phyloP scores from a whole-genome alignment of 495 filamentous ascomycete genomes.

The Lindgomyces ingoldianus region DNA sequence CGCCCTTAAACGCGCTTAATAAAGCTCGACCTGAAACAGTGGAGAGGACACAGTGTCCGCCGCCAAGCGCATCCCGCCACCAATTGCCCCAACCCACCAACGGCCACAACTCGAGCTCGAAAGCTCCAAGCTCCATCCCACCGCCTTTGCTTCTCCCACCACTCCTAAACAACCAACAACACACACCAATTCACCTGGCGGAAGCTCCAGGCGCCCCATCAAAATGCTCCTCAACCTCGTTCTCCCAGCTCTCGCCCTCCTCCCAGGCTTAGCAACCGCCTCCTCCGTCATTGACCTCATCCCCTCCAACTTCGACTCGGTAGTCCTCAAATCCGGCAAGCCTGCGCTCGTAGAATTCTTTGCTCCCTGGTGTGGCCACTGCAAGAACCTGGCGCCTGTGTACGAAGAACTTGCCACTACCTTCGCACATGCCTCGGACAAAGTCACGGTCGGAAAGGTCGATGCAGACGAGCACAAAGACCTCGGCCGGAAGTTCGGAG shows the following conservation, averaged over 20 bases:
- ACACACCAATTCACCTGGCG: neutral
- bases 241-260: constrained; percentile 23
- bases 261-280: constrained; percentile 31
- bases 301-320: constrained; percentile 83
- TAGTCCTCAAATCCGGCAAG: constrained; percentile 88
- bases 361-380: constrained; percentile 98
- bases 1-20: constrained; percentile 16
- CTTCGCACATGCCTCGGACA: constrained; percentile 73
- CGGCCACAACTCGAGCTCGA: constrained; percentile 1
- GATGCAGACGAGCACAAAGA: constrained; percentile 87
- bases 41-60: constrained; percentile 18
- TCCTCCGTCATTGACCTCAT: constrained; percentile 75
- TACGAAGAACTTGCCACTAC: constrained; percentile 87
- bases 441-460: constrained; percentile 90
- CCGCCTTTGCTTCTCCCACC: neutral
- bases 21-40: constrained; percentile 17
- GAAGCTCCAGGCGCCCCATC: constrained; percentile 7
- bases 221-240: constrained; percentile 32
- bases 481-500: constrained; percentile 79
- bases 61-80: constrained; percentile 17
- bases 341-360: constrained; percentile 98
- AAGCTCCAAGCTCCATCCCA: neutral
- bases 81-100: neutral
- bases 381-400: constrained; percentile 92
- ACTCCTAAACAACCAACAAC: neutral